These are phyloP conservation scores for Alisma plantagoaquatica DNA, from an alignment of 106 monocot species.

Conservation along the genomic window DNA sequence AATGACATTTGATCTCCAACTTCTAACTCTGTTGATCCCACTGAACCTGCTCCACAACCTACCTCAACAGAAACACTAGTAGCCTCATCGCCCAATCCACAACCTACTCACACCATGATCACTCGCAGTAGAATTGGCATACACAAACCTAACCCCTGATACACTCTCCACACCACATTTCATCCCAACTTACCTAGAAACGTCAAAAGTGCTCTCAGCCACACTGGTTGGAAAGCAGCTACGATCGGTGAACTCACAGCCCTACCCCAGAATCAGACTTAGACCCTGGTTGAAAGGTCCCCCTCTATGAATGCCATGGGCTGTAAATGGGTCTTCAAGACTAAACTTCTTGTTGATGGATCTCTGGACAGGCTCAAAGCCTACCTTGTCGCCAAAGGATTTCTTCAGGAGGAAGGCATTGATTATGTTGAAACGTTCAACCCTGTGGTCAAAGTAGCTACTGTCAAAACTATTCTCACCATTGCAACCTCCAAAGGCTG, in stretches of 20 bases:
- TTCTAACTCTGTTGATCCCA: too few species aligned
- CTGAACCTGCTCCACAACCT: not conserved
- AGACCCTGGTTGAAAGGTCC: not conserved
- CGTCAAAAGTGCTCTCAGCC: not conserved
- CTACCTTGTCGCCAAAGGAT: not conserved
- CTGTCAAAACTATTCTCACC: too few species aligned
- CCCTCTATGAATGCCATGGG: not conserved
- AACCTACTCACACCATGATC: not conserved
- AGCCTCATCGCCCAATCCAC: not conserved
- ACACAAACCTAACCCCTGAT: too few species aligned
- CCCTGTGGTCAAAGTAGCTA: too few species aligned
- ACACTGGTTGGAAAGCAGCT: not conserved
- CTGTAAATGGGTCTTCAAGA: not conserved
- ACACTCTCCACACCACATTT: not conserved
- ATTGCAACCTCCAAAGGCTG: too few species aligned
- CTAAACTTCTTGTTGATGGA: not conserved
- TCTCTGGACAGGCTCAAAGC: not conserved
- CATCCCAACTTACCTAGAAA: not conserved
- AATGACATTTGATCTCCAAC: too few species aligned
- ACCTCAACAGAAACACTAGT: not conserved
- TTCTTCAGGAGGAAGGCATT: not conserved
- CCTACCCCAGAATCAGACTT: not conserved
- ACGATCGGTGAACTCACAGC: not conserved
- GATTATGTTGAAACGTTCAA: too few species aligned
- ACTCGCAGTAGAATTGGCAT: too few species aligned